Percentiles rank a stretch among this genome's conserved stretches.
Conservation (phyloP, 805 yeast species). For the Myxozyma vanderwaltii region DNA sequence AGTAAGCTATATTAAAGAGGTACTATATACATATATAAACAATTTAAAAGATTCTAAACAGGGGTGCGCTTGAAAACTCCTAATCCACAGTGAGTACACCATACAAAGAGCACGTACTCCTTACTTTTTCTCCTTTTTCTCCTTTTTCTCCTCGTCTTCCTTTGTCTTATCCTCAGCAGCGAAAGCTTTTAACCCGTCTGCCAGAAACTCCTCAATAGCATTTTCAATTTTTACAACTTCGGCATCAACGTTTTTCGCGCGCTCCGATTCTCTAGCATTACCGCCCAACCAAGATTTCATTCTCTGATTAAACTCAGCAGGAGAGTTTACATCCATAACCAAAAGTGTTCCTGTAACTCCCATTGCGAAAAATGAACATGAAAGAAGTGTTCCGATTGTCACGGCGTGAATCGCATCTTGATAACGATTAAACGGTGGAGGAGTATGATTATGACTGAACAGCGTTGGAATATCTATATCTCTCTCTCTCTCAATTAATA, state of each 20-base stretch:
- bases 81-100: too few relatives aligned
- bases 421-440: conserved; percentile 71
- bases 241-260: conserved; percentile 21
- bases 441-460: conserved; percentile 77
- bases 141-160: background rate
- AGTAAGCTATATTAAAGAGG: too few relatives aligned
- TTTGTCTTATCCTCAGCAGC: background rate
- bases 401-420: conserved; percentile 80
- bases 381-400: conserved; percentile 68
- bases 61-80: too few relatives aligned
- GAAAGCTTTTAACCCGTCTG: conserved; percentile 8
- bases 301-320: conserved; percentile 67
- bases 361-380: conserved; percentile 71
- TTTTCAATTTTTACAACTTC: conserved; percentile 22
- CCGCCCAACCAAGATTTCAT: conserved; percentile 68
- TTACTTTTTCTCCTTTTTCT: too few relatives aligned
- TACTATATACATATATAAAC: background rate
- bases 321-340: conserved; percentile 67
- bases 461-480: conserved; percentile 59
- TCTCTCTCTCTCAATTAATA: background rate
- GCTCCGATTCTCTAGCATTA: conserved; percentile 35
- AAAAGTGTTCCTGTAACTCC: conserved; percentile 70
- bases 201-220: conserved; percentile 24
- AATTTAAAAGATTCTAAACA: too few relatives aligned
- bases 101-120: too few relatives aligned